These are phyloP conservation scores for Taiwanofungus camphoratus DNA, from an alignment of 1,284 basidiomycete genomes.

Conservation along the genomic window DNA sequence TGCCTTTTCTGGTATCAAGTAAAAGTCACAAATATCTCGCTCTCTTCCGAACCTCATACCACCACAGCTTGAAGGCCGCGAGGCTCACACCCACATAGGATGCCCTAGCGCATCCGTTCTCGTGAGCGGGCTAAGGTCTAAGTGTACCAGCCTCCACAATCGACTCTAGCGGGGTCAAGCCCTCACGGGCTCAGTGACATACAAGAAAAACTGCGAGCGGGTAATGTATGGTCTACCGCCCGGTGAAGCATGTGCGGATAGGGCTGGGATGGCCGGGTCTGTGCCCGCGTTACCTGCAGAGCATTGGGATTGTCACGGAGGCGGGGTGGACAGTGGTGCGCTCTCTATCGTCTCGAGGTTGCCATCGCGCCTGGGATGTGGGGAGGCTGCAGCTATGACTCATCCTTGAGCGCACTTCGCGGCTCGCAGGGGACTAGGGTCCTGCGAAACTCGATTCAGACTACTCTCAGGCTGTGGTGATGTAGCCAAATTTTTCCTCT, in stretches of 20 bases:
- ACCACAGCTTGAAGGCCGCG: conserved; percentile 10
- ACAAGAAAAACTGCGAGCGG: conserved; percentile 9
- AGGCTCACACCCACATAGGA: conserved; percentile 10
- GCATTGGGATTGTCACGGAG: conserved; percentile 9
- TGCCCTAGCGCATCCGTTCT: neutral
- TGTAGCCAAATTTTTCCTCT: neutral
- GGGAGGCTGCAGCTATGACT: too few species aligned
- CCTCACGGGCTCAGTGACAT: conserved; percentile 2
- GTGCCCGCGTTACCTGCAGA: too few species aligned
- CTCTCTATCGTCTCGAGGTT: too few species aligned
- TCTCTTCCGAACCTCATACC: too few species aligned
- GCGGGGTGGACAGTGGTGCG: conserved; percentile 4
- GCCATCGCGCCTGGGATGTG: too few species aligned
- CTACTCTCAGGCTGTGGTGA: neutral
- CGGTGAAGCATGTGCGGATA: neutral
- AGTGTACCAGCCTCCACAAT: conserved; percentile 11
- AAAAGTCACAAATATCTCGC: too few species aligned
- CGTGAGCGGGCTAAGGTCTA: conserved; percentile 14
- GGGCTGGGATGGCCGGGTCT: neutral
- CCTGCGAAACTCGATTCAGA: neutral
- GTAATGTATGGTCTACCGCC: too few species aligned
- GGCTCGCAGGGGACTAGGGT: too few species aligned
- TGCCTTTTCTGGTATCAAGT: too few species aligned
- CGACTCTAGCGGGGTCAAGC: conserved; percentile 7
- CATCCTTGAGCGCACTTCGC: conserved; percentile 1